A percentile compares a stretch with the other conserved stretches of the same genome.
Conservation (phyloP, 768 basidiomycete species). For the Gyrodon lividus region DNA sequence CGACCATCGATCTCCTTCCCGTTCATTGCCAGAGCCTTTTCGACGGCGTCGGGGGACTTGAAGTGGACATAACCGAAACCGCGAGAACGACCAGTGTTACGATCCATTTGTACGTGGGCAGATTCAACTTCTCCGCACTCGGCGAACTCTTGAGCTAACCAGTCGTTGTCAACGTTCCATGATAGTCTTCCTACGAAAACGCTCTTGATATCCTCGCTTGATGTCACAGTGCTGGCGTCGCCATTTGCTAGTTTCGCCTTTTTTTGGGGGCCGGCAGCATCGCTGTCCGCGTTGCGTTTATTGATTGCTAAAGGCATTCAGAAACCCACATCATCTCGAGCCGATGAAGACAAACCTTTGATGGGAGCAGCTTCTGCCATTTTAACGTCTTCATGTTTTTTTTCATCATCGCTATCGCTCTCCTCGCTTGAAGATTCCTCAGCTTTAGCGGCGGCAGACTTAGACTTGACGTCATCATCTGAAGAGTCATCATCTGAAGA, state of each 20-base stretch:
- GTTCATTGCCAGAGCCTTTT: constrained; percentile 76
- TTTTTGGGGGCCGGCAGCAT: constrained; percentile 61
- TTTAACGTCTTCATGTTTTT: constrained; percentile 49
- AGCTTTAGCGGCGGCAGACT: background rate
- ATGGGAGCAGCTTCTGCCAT: constrained; percentile 50
- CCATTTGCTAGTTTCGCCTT: constrained; percentile 76
- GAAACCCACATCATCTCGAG: background rate
- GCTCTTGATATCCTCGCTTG: constrained; percentile 53
- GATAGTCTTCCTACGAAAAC: constrained; percentile 93
- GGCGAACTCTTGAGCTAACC: constrained; percentile 88
- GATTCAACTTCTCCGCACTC: constrained; percentile 84
- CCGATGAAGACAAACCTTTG: constrained; percentile 34
- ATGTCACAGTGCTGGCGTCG: constrained; percentile 33
- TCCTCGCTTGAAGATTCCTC: constrained; percentile 16
- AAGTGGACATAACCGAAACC: constrained; percentile 87
- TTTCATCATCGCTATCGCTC: constrained; percentile 34
- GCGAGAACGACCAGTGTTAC: constrained; percentile 76
- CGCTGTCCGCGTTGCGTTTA: constrained; percentile 82
- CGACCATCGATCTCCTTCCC: constrained; percentile 94
- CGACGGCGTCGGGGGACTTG: constrained; percentile 63
- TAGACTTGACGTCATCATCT: constrained; percentile 14
- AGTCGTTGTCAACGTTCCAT: constrained; percentile 97
- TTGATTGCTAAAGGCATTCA: constrained; percentile 29
- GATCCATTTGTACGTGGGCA: constrained; percentile 87
- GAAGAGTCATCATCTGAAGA: constrained; percentile 14